Base-by-base conservation (phyloP, 345 rosid species). In the Punica granatum region DNA sequence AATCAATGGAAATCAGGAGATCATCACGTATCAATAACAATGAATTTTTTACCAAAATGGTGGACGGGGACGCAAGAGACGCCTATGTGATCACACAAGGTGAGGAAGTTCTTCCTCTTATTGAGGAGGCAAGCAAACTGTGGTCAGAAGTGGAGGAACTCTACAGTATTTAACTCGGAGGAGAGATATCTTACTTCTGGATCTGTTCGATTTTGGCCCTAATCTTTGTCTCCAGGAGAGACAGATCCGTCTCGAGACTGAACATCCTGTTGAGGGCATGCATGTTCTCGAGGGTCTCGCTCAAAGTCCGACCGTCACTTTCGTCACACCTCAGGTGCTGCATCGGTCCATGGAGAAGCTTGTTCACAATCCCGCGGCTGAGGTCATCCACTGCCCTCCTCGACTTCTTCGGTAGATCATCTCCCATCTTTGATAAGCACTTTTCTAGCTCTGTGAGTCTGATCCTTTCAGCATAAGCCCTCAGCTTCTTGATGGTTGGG, bases 341-440 rank as follows among this genome's bases (percentile, higher is more conserved):
- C 99, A 91, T 91, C 51, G 99, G 99, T 71, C 99, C 97, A 28
- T 91, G 97, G 60, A 94, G 90, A 72, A 94, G 88, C 85, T 88
- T 91, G 81, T 94, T 94, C 65, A 94, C 89, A 26, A 94, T 89
- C 16, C 97, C 96, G 1, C 96, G 82, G 79, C 96, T 94, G 53
- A 91, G 88, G 73, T 94, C 96, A 68, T 91, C 97, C 48, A 94
- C 92, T 0, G 92, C 97, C 76, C 81, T 85, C 75, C 74, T 86
- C 36, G 92, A 84, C 74, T 91, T 91, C 89, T 91, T 86, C n/a
- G 96, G 74, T 63, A 89, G 56, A 66, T 86, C 95, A 67, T 89
- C 95, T 33, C 99, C 99, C 97, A 91, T 79, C 82, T 91, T 91
- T 15, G 96, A 86, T 56, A 94, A 72, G 70, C 96, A 94, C 81